Conservation (phyloP, 78 protist species). For the Dictyostelium intermedium region DNA sequence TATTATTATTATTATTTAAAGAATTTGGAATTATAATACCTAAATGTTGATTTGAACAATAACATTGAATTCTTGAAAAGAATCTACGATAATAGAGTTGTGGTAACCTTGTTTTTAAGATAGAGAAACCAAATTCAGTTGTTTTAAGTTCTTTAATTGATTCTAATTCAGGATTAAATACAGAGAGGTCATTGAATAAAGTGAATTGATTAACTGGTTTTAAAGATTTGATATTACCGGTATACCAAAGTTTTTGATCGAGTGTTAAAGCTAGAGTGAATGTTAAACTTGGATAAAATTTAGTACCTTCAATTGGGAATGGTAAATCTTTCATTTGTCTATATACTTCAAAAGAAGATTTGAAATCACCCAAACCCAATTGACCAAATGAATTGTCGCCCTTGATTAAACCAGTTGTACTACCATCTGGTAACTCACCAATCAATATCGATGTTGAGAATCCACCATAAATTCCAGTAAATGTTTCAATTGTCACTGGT, state of each 20-base stretch:
- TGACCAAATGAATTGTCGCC: conserved; percentile 67
- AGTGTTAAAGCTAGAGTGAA: conserved; percentile 10
- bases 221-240: conserved; percentile 43
- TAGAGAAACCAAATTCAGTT: conserved; percentile 34
- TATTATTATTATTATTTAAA: not conserved
- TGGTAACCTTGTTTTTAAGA: conserved; percentile 7
- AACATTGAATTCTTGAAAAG: not conserved
- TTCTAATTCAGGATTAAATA: not conserved
- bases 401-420: not conserved
- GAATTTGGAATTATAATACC: conserved; percentile 25
- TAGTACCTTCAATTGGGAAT: not conserved
- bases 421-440: not conserved
- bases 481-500: not conserved
- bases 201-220: not conserved
- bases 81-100: not conserved
- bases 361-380: conserved; percentile 13
- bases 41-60: not conserved
- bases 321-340: conserved; percentile 6
- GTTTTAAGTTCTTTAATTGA: not conserved
- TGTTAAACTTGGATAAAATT: conserved; percentile 15
- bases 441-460: not conserved
- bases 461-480: not conserved
- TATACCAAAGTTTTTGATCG: conserved; percentile 4
- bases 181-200: not conserved
- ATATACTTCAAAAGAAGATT: not conserved